phyloP scores from a whole-genome alignment of 2,329 filamentous ascomycete species.

The Fusarium burgessii region DNA sequence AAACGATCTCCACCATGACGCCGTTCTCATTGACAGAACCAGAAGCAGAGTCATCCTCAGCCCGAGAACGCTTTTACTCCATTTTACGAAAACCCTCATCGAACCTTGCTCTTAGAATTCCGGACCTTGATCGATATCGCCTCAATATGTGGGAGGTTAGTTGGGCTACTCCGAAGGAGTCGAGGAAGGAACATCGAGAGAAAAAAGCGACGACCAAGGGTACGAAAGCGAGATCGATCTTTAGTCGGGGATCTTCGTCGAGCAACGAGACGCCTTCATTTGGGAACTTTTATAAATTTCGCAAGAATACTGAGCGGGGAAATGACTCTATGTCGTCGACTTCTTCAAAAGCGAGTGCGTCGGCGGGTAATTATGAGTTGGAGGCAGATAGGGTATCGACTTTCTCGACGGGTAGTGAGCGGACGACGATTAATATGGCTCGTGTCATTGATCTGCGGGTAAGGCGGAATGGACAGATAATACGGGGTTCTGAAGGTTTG shows the following conservation, averaged over 20 bases:
- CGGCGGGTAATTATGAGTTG: constrained; percentile 1
- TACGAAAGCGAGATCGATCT: constrained; percentile 16
- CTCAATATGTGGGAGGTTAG: constrained; percentile 40
- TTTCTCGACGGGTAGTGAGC: constrained; percentile 8
- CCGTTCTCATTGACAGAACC: constrained; percentile 4
- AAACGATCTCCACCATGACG: constrained; percentile 4
- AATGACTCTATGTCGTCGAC: constrained; percentile 6
- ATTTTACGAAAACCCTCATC: constrained; percentile 27
- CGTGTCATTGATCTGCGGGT: constrained; percentile 1
- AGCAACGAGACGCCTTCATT: constrained; percentile 3
- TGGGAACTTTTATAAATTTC: not conserved
- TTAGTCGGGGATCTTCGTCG: constrained; percentile 23
- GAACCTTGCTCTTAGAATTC: constrained; percentile 3
- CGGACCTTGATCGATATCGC: constrained; percentile 18
- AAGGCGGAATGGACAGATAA: not conserved
- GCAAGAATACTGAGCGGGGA: not conserved
- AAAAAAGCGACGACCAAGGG: constrained; percentile 12
- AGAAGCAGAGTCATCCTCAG: not conserved
- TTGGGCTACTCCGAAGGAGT: constrained; percentile 34
- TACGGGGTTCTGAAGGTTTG: constrained; percentile 1
- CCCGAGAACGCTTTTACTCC: constrained; percentile 8
- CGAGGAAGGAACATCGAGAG: constrained; percentile 35
- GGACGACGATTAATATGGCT: not conserved
- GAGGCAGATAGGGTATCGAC: constrained; percentile 21
- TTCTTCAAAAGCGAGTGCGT: constrained; percentile 5